Evolutionary conservation across 2,329 filamentous ascomycete genomes (phyloP).

Genomic region (Colletotrichum tamarilloi): DNA sequence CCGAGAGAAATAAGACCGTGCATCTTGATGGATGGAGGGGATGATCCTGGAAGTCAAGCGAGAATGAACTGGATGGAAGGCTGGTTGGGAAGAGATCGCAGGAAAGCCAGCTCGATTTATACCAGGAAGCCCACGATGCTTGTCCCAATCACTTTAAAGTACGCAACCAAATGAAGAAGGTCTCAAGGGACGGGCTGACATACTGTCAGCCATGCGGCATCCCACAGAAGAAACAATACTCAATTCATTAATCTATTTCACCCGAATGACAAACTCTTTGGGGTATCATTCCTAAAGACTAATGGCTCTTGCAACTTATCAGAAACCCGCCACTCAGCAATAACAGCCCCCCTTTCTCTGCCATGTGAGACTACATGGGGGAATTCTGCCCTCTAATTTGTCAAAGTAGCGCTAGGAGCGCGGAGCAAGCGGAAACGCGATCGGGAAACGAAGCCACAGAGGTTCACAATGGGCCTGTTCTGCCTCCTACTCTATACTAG

Average conservation of each 20-base stretch:
- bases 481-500: neutral
- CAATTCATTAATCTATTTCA: slow-evolving; percentile 3
- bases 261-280: neutral
- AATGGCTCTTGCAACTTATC: slow-evolving; percentile 6
- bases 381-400: neutral
- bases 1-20: slow-evolving; percentile 2
- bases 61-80: neutral
- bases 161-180: neutral
- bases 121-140: neutral
- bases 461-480: neutral
- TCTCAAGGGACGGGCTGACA: neutral
- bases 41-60: neutral
- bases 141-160: neutral
- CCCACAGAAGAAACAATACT: neutral
- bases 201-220: neutral
- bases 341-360: neutral
- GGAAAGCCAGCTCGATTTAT: neutral
- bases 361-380: slow-evolving; percentile 6
- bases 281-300: neutral
- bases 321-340: slow-evolving; percentile 31
- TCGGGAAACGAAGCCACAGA: neutral
- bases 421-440: slow-evolving; percentile 5
- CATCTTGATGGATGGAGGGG: neutral
- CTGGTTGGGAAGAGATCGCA: neutral
- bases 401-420: neutral